These are phyloP conservation scores for Metschnikowia bowlesiae DNA, from an alignment of 805 yeast species.

Conservation along the genomic window DNA sequence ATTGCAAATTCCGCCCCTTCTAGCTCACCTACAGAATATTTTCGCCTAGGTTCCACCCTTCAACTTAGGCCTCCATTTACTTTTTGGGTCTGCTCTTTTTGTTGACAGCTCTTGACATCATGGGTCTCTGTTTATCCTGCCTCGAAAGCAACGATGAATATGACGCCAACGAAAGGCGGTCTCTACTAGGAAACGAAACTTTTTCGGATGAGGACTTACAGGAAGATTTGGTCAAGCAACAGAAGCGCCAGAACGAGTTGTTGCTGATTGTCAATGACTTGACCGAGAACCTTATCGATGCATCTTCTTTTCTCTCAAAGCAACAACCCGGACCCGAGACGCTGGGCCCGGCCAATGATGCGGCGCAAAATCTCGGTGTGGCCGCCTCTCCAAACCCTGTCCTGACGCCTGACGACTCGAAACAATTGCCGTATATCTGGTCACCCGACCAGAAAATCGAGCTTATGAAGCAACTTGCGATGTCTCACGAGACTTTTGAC, in stretches of 20 bases:
- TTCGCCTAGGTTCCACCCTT: too few species aligned
- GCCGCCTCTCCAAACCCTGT: slow-evolving; percentile 8
- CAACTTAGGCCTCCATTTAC: too few species aligned
- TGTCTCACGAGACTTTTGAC: slow-evolving; percentile 12
- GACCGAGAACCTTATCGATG: slow-evolving; percentile 34
- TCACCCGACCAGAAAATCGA: slow-evolving; percentile 21
- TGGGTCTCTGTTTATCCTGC: slow-evolving; percentile 51
- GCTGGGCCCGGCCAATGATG: slow-evolving; percentile 8
- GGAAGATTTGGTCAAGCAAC: slow-evolving; percentile 36
- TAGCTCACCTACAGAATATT: too few species aligned
- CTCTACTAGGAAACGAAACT: slow-evolving; percentile 25
- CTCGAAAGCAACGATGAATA: slow-evolving; percentile 31
- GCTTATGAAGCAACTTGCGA: slow-evolving; percentile 21
- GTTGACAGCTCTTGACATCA: slow-evolving; percentile 11
- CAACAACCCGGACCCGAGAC: slow-evolving; percentile 5
- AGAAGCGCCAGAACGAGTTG: slow-evolving; percentile 44
- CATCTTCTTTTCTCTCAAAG: slow-evolving; percentile 26
- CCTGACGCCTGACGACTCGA: slow-evolving; percentile 10
- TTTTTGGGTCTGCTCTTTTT: background rate
- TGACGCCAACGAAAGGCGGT: slow-evolving; percentile 37
- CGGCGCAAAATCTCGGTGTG: slow-evolving; percentile 4
- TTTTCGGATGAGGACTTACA: slow-evolving; percentile 32
- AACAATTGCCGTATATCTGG: slow-evolving; percentile 22
- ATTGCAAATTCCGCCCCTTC: too few species aligned
- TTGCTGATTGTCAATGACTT: slow-evolving; percentile 43